Base-by-base conservation (phyloP, 768 basidiomycete genomes). In the Boletus edulis region DNA sequence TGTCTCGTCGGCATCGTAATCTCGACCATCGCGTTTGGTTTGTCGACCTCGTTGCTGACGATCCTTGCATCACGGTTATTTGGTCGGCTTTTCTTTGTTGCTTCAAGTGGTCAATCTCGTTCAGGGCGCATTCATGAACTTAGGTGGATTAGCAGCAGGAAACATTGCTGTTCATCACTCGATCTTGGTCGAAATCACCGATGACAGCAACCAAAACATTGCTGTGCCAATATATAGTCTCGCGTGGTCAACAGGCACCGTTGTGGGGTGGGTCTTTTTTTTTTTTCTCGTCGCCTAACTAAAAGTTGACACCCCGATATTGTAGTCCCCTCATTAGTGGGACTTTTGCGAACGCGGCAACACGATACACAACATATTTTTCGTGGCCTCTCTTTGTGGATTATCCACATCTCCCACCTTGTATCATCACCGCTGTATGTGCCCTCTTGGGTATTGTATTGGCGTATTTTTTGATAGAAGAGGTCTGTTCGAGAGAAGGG, bases 61-160 rank as follows among this genome's bases (percentile, higher is more conserved):
- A 71, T 85, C 18, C 60, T 88, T 9, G 60, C 78, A 17, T 76
- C 77, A 9, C 76, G 86, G 17, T 79, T 73, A 50, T 51, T 87
- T 9, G 77, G 84, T 83, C 56, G 15, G 77, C 53, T 24, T 48
- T 55, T 6, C 0, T 1, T 27, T 15, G 15, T 37, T 1, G 15
- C 11, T 24, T 5, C n/a, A n/a, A n/a, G n/a, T n/a, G n/a, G 0
- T 38, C 5, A 9, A 34, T 51, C 10, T 35, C 12, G 1, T 34
- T 13, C 12, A 14, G 4, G 9, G 27, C 31, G 38, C 1, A 17
- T 14, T 40, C 27, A 20, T 15, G 13, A 10, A 18, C 5, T 49
- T 3, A 83, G 85, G 81, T n/a, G 85, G 86, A n/a, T 64, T 83
- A 20, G 76, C 81, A 55, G 79, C 80, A 9, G 85, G 84, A 38